phyloP scores from a whole-genome alignment of 768 basidiomycete species.

The Daedaleopsis nitida region DNA sequence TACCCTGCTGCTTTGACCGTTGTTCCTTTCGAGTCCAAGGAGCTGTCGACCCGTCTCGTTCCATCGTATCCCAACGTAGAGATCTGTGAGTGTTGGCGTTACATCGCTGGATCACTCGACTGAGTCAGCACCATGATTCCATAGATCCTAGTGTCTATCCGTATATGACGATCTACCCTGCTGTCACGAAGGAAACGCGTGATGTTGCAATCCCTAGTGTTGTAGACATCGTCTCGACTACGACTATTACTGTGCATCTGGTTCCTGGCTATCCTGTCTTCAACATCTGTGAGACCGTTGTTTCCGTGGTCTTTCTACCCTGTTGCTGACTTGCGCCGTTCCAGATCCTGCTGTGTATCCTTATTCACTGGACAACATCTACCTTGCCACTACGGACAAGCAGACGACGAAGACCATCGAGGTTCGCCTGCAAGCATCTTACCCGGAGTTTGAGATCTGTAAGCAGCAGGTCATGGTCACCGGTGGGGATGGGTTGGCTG shows the following conservation, averaged over 20 bases:
- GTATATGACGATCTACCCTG: constrained; percentile 42
- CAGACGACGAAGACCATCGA: background rate
- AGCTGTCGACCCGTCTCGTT: constrained; percentile 6
- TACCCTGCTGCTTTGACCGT: constrained; percentile 27
- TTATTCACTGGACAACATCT: background rate
- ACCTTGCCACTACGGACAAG: background rate
- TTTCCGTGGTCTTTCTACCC: background rate
- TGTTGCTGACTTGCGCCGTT: background rate
- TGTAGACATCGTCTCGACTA: background rate
- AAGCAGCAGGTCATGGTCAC: constrained; percentile 1
- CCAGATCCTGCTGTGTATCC: constrained; percentile 13
- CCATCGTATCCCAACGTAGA: constrained; percentile 26
- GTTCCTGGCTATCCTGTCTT: constrained; percentile 17
- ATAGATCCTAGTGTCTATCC: constrained; percentile 46
- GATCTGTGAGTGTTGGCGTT: constrained; percentile 25
- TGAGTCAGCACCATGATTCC: background rate
- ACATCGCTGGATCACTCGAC: background rate
- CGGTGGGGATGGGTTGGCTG: background rate
- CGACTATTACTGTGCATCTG: background rate
- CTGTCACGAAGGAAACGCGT: constrained; percentile 3
- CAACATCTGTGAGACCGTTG: constrained; percentile 16
- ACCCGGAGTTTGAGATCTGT: constrained; percentile 32
- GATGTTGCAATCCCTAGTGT: background rate
- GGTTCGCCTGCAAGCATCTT: constrained; percentile 16
- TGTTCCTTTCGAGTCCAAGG: constrained; percentile 1